A percentile compares a stretch with the other conserved stretches of the same genome.
Conservation (phyloP, 2,329 filamentous ascomycete species). For the Hypoxylon sp. region DNA sequence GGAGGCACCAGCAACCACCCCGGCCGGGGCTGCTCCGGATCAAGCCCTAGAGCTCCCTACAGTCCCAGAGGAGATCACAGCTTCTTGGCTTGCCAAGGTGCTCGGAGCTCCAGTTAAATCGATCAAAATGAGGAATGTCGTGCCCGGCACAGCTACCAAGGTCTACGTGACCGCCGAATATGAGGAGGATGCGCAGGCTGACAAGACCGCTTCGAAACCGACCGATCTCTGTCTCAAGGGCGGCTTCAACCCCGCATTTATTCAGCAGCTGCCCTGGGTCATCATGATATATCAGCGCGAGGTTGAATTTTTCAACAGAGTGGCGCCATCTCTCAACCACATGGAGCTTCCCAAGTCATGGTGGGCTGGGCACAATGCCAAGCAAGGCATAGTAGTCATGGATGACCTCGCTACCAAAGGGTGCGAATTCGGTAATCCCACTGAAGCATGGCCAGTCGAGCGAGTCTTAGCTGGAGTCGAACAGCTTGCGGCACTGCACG, state of each 20-base stretch:
- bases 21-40: background rate
- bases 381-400: constrained; percentile 50
- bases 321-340: constrained; percentile 43
- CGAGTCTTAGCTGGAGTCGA: constrained; percentile 49
- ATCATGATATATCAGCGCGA: constrained; percentile 49
- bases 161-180: constrained; percentile 43
- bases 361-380: constrained; percentile 45
- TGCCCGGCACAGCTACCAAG: constrained; percentile 47
- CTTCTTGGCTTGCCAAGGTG: constrained; percentile 45
- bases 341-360: constrained; percentile 45
- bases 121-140: constrained; percentile 33
- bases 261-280: constrained; percentile 45
- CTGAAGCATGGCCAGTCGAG: constrained; percentile 43
- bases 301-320: constrained; percentile 49
- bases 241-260: constrained; percentile 48
- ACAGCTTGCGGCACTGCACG: constrained; percentile 55
- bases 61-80: constrained; percentile 44
- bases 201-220: constrained; percentile 14
- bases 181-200: constrained; percentile 29
- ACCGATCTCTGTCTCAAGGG: constrained; percentile 48
- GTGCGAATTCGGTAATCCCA: constrained; percentile 44
- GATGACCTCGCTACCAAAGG: constrained; percentile 46
- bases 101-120: constrained; percentile 42
- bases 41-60: constrained; percentile 29
- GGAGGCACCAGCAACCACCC: background rate